Evolutionary conservation across 345 rosid species (phyloP).

Genomic region (Durio zibethinus): DNA sequence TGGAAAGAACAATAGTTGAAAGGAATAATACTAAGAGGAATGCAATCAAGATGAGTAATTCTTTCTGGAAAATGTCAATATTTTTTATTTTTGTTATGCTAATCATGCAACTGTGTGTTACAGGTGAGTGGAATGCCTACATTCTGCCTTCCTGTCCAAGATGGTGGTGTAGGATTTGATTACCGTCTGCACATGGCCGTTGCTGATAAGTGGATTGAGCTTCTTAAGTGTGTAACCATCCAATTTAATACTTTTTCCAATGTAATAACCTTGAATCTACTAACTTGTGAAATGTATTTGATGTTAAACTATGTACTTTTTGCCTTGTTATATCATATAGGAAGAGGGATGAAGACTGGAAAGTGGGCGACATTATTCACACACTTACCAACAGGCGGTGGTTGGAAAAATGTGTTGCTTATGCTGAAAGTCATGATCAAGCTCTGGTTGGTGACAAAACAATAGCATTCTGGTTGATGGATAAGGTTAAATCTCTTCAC

Average conservation of each 20-base stretch:
- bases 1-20: not conserved
- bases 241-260: not conserved
- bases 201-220: slow-evolving; percentile 97
- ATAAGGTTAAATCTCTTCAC: slow-evolving; percentile 51
- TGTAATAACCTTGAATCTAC: slow-evolving; percentile 5
- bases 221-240: slow-evolving; percentile 59
- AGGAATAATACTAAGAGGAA: not conserved
- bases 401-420: slow-evolving; percentile 75
- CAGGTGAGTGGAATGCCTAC: slow-evolving; percentile 99
- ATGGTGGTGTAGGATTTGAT: slow-evolving; percentile 97
- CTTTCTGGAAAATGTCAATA: not conserved
- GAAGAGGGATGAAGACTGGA: slow-evolving; percentile 88
- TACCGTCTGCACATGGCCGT: slow-evolving; percentile 96
- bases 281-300: not conserved
- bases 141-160: slow-evolving; percentile 75
- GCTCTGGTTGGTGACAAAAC: slow-evolving; percentile 99
- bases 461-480: slow-evolving; percentile 97
- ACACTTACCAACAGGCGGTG: slow-evolving; percentile 88
- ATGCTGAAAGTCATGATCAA: slow-evolving; percentile 99
- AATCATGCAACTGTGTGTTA: not conserved
- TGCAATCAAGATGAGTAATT: not conserved
- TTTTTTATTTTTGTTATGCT: not conserved
- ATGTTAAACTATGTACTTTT: slow-evolving; percentile 2
- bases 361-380: slow-evolving; percentile 64
- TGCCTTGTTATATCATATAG: slow-evolving; percentile 35